Evolutionary conservation across 106 monocot genomes (phyloP).

Genomic region (Vanilla planifolia): DNA sequence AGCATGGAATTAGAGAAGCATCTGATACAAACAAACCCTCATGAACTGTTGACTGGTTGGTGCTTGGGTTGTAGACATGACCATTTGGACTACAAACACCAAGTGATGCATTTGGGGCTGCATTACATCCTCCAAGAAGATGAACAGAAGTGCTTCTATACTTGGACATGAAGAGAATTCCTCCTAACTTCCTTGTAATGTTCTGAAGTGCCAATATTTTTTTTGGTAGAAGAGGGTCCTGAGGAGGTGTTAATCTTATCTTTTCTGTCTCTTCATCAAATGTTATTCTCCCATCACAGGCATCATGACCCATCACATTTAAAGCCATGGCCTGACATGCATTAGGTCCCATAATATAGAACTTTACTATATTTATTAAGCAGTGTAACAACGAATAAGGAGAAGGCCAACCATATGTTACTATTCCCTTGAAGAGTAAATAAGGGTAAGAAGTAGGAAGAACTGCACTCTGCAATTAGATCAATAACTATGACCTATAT

Average conservation of each 20-base stretch:
- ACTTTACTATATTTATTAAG: conserved; percentile 28
- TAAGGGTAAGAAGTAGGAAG: conserved; percentile 30
- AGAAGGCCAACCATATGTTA: conserved; percentile 27
- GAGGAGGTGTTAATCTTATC: conserved; percentile 11
- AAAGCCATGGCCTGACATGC: conserved; percentile 19
- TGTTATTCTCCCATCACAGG: conserved; percentile 22
- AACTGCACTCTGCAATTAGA: conserved; percentile 23
- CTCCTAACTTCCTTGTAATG: conserved; percentile 29
- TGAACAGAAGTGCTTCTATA: conserved; percentile 35
- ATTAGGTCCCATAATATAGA: conserved; percentile 13
- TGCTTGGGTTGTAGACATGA: conserved; percentile 11
- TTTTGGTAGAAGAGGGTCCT: conserved; percentile 33
- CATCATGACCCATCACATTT: conserved; percentile 31
- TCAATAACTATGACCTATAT: neutral
- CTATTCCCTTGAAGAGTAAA: conserved; percentile 36
- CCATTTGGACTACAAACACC: conserved; percentile 30
- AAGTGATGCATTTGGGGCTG: conserved; percentile 13
- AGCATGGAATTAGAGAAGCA: conserved; percentile 39
- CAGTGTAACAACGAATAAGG: conserved; percentile 31
- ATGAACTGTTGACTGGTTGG: conserved; percentile 12
- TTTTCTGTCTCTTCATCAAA: conserved; percentile 23
- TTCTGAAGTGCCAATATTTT: conserved; percentile 29
- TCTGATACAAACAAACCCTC: conserved; percentile 31
- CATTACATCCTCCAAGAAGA: conserved; percentile 39
- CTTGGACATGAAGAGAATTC: conserved; percentile 33